Evolutionary conservation across 2,329 filamentous ascomycete species (phyloP).

Genomic region (Alternaria sp.): DNA sequence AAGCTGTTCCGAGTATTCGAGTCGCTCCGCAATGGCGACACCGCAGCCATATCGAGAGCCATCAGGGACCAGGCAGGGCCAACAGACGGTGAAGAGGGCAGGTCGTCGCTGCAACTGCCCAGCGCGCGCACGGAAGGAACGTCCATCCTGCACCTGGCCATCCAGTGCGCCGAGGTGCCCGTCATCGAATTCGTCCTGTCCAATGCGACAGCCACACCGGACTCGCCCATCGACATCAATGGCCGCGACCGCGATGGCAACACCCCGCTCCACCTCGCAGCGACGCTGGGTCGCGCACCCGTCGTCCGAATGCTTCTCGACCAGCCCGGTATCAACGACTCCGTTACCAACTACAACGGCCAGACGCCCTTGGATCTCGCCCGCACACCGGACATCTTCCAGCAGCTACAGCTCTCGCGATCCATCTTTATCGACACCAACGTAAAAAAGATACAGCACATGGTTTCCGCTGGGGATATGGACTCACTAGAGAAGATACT

Average conservation of each 20-base stretch:
- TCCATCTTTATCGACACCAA: slow-evolving; percentile 90
- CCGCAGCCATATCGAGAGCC: slow-evolving; percentile 84
- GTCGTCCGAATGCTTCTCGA: slow-evolving; percentile 86
- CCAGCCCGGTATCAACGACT: slow-evolving; percentile 84
- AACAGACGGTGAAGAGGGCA: slow-evolving; percentile 60
- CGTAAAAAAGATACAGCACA: slow-evolving; percentile 80
- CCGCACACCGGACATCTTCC: slow-evolving; percentile 92
- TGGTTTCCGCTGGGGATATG: slow-evolving; percentile 77
- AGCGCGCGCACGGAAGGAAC: slow-evolving; percentile 71
- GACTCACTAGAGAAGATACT: slow-evolving; percentile 78
- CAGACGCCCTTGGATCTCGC: slow-evolving; percentile 88
- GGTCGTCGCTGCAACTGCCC: slow-evolving; percentile 56
- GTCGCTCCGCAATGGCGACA: slow-evolving; percentile 87
- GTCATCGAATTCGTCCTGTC: slow-evolving; percentile 96
- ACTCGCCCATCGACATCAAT: slow-evolving; percentile 81
- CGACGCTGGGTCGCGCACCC: slow-evolving; percentile 77
- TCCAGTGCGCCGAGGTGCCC: slow-evolving; percentile 91
- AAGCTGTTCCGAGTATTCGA: slow-evolving; percentile 95
- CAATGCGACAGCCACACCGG: slow-evolving; percentile 54
- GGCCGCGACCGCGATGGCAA: slow-evolving; percentile 92
- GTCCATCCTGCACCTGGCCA: slow-evolving; percentile 88
- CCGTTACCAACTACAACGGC: slow-evolving; percentile 81
- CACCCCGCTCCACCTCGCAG: slow-evolving; percentile 87
- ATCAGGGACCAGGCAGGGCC: slow-evolving; percentile 68
- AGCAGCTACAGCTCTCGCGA: slow-evolving; percentile 87